Evolutionary conservation across 768 basidiomycete species (phyloP).

Genomic region (Russula brevipes): DNA sequence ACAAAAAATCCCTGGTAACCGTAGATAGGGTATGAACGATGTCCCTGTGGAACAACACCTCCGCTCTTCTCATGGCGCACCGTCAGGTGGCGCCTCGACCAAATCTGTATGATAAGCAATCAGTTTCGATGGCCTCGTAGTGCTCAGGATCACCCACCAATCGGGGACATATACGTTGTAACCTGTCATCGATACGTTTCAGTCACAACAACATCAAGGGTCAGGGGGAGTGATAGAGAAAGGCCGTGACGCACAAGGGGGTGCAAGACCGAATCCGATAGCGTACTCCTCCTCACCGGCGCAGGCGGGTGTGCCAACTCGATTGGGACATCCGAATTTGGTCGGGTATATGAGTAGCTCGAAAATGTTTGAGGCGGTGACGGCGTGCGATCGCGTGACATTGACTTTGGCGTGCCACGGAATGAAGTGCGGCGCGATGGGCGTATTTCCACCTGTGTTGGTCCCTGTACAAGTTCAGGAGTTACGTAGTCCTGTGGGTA

Average conservation of each 20-base stretch:
- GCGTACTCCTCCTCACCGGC: conserved; percentile 10
- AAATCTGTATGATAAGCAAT: conserved; percentile 10
- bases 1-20: too few relatives aligned
- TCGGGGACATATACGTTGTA: conserved; percentile 39
- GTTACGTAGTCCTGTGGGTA: conserved; percentile 2
- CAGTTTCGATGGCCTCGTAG: not conserved
- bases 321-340: not conserved
- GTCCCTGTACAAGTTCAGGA: not conserved
- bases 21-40: too few relatives aligned
- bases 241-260: conserved; percentile 30
- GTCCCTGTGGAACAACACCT: too few relatives aligned
- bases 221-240: not conserved
- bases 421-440: not conserved
- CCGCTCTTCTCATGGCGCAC: not conserved
- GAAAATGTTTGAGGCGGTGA: not conserved
- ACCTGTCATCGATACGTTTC: conserved; percentile 25
- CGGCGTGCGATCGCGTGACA: not conserved
- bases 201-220: not conserved
- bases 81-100: conserved; percentile 4
- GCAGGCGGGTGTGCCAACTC: conserved; percentile 4
- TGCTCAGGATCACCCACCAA: conserved; percentile 28
- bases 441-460: not conserved
- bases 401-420: conserved; percentile 1
- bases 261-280: conserved; percentile 25
- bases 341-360: not conserved